phyloP scores from a whole-genome alignment of 805 yeast species.

The Zygosaccharomyces bisporus region DNA sequence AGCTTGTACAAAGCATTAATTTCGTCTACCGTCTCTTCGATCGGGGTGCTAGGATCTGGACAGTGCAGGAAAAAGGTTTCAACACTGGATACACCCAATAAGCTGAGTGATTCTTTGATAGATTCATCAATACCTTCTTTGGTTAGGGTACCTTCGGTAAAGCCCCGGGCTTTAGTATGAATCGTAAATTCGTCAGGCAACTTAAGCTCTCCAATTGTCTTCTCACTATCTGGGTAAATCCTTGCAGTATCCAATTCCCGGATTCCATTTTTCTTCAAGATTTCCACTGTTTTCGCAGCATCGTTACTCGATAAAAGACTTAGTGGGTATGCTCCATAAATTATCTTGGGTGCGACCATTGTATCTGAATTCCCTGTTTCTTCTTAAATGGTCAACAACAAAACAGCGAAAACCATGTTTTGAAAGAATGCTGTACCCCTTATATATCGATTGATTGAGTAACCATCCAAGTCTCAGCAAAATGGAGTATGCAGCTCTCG shows the following conservation, averaged over 20 bases:
- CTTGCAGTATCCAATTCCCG: constrained; percentile 30
- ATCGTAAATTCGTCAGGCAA: constrained; percentile 17
- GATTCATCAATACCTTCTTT: constrained; percentile 15
- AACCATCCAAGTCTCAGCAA: not conserved
- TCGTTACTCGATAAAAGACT: constrained; percentile 5
- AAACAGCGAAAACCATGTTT: not conserved
- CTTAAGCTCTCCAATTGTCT: constrained; percentile 17
- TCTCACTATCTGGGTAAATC: constrained; percentile 22
- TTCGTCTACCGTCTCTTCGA: constrained; percentile 26
- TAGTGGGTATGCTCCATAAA: not conserved
- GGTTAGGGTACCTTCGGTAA: constrained; percentile 14
- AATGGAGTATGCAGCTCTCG: not conserved
- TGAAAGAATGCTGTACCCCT: not conserved
- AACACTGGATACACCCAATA: constrained; percentile 18
- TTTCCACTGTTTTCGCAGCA: constrained; percentile 6
- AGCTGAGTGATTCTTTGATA: constrained; percentile 15
- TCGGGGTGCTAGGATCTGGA: constrained; percentile 27
- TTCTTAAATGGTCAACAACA: not conserved
- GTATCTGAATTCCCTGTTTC: not conserved
- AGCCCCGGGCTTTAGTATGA: constrained; percentile 23
- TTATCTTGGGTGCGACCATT: not conserved
- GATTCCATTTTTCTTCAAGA: constrained; percentile 19
- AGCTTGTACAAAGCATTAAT: constrained; percentile 22
- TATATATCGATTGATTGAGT: not conserved
- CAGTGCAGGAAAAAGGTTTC: constrained; percentile 25